Percentiles rank a stretch among this genome's conserved stretches.
Evolutionary conservation across 495 filamentous ascomycete species (phyloP).

Genomic region (Massariosphaeria phaeospora): DNA sequence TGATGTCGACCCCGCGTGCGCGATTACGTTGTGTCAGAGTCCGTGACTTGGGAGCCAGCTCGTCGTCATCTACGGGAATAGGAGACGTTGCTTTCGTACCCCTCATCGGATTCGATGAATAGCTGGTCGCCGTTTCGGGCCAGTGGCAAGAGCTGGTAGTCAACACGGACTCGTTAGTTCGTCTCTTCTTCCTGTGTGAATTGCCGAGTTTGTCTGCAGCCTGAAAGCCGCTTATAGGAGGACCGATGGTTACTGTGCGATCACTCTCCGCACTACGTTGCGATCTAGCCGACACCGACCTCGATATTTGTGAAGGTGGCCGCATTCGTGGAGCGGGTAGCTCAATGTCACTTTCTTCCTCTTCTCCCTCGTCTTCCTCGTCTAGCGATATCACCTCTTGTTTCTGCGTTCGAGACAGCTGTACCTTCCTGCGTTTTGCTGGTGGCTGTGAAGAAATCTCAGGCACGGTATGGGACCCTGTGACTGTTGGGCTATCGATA

Average conservation of each 20-base stretch:
- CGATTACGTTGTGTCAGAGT: not conserved
- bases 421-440: not conserved
- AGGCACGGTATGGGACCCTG: too few relatives aligned
- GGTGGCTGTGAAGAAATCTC: not conserved
- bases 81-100: not conserved
- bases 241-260: not conserved
- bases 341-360: too few relatives aligned
- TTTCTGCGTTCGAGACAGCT: too few relatives aligned
- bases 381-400: not conserved
- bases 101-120: too few relatives aligned
- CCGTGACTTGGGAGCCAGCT: not conserved
- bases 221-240: not conserved
- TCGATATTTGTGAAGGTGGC: not conserved
- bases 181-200: constrained; percentile 2
- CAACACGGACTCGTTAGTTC: too few relatives aligned
- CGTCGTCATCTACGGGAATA: not conserved
- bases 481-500: not conserved
- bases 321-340: too few relatives aligned
- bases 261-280: constrained; percentile 5
- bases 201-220: not conserved
- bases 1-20: too few relatives aligned
- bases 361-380: not conserved
- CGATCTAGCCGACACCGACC: not conserved
- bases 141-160: too few relatives aligned
- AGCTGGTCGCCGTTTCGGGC: too few relatives aligned